Base-by-base conservation (phyloP, 2,329 filamentous ascomycete species). In the Colletotrichum graminicola region DNA sequence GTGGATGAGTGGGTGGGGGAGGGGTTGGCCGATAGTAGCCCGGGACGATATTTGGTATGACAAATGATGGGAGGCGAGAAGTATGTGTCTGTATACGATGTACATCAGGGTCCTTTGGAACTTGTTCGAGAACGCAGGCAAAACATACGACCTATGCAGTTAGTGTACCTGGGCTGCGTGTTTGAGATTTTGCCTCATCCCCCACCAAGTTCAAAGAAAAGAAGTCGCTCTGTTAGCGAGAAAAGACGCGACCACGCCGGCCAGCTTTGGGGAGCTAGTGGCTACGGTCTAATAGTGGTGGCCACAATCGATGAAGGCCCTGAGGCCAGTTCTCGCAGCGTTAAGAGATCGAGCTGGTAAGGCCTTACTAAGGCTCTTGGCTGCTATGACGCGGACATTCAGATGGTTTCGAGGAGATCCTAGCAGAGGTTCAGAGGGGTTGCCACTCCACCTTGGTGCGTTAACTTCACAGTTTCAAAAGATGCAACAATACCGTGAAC, bases 321-420 rank as follows among this genome's bases (percentile, higher is more conserved):
- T 21, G 21, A 34, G 34, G 34, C 41, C 41, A 39, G 55, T 47
- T 41, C 61, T 29, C 34, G 26, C 8, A 7, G 55, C 36, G 62
- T 66, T 56, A 51, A 23, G 36, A 56, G 47, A n/a, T 4, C 12
- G 11, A 18, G 62, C 36, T 43, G 32, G 41, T 18, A 26, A 34
- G 1, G 47, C 16, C 21, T 47, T 47, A 23, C 34, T 32, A 26
- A 26, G 1, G 39, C 26, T 21, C 41, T 47, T 34, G 62, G 49
- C 26, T n/a, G 67, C 67, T 61, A 70, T 70, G 67, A 70, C 67
- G 67, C 67, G 36, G 47, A 70, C 67, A 70, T 61, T 43, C 62
- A 43, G 54, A 61, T 29, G 47, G 41, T 29, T 23, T 32, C 23
- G 14, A 60, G 32, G 39, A 55, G 62, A 23, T n/a, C 21, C 56